Conservation (phyloP, 1,139 yeast species). For the Candida pseudocylindracea region DNA sequence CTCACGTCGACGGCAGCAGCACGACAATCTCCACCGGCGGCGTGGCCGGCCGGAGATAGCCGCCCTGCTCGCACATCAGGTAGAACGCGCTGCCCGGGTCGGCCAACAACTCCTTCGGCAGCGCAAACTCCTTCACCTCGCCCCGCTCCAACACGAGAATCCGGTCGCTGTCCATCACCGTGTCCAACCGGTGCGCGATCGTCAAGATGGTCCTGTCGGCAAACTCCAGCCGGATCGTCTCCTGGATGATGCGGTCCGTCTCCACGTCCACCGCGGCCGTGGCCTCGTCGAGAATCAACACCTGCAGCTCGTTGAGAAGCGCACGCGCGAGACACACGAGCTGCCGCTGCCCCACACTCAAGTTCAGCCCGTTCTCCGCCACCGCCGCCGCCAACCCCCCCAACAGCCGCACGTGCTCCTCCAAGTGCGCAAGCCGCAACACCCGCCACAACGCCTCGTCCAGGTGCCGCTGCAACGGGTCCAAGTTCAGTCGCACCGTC, state of each 20-base stretch:
- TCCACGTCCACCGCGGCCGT: constrained; percentile 73
- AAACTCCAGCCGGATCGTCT: constrained; percentile 45
- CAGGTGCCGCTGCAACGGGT: constrained; percentile 26
- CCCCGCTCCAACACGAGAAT: constrained; percentile 54
- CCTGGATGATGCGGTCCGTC: constrained; percentile 55
- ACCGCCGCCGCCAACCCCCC: constrained; percentile 17
- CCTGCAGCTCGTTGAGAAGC: constrained; percentile 29
- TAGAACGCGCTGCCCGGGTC: constrained; percentile 24
- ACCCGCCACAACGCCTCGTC: constrained; percentile 35
- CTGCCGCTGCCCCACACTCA: constrained; percentile 65
- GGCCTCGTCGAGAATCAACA: constrained; percentile 61
- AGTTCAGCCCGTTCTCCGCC: constrained; percentile 48
- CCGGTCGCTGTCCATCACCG: constrained; percentile 59
- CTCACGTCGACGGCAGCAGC: too few relatives aligned
- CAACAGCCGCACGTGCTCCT: constrained; percentile 6
- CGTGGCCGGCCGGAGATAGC: constrained; percentile 5
- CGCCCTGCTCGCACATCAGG: constrained; percentile 26
- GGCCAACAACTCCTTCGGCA: constrained; percentile 26
- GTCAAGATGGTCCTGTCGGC: constrained; percentile 48
- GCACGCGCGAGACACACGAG: constrained; percentile 60
- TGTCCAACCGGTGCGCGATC: constrained; percentile 67
- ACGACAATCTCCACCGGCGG: too few relatives aligned
- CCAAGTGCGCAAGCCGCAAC: constrained; percentile 25
- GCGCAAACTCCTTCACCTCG: constrained; percentile 42
- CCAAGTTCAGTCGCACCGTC: constrained; percentile 33